phyloP scores from a whole-genome alignment of 2,329 filamentous ascomycete species.

The Microascus cirrosus region DNA sequence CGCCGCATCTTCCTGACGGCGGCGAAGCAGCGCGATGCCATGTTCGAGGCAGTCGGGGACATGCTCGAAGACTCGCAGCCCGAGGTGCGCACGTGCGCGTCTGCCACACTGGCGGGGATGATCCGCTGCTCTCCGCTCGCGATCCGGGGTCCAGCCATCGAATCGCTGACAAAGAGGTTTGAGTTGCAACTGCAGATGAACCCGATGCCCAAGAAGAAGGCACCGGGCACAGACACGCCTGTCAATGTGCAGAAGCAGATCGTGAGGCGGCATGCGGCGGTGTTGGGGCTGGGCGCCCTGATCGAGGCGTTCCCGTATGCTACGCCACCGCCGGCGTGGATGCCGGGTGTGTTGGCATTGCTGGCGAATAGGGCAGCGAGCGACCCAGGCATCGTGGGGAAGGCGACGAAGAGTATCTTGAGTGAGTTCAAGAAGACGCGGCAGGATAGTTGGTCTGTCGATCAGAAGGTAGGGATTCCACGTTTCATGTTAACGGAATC shows the following conservation, averaged over 20 bases:
- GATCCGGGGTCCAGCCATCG: slow-evolving; percentile 69
- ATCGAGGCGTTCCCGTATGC: slow-evolving; percentile 95
- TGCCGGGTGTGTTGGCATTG: slow-evolving; percentile 82
- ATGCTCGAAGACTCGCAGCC: slow-evolving; percentile 91
- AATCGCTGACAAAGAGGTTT: slow-evolving; percentile 67
- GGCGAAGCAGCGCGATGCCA: slow-evolving; percentile 58
- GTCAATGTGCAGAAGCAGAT: slow-evolving; percentile 66
- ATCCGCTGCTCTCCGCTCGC: slow-evolving; percentile 82
- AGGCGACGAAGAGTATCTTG: slow-evolving; percentile 86
- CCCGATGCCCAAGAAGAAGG: slow-evolving; percentile 68
- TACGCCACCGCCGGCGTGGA: slow-evolving; percentile 83
- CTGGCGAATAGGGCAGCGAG: slow-evolving; percentile 76
- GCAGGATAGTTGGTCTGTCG: slow-evolving; percentile 96
- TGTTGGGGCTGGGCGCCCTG: slow-evolving; percentile 79
- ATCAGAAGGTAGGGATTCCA: slow-evolving; percentile 72
- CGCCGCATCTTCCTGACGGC: slow-evolving; percentile 83
- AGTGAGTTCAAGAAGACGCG: slow-evolving; percentile 99
- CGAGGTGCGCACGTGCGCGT: slow-evolving; percentile 88
- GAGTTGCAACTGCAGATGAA: slow-evolving; percentile 67
- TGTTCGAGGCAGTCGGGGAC: slow-evolving; percentile 87
- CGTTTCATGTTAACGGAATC: not conserved
- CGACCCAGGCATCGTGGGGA: slow-evolving; percentile 86
- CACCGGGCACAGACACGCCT: slow-evolving; percentile 55
- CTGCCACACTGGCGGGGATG: slow-evolving; percentile 90
- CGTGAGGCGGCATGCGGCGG: slow-evolving; percentile 76